Evolutionary conservation across 179 eudicot species (phyloP).

Genomic region (Carnegiea gigantea): DNA sequence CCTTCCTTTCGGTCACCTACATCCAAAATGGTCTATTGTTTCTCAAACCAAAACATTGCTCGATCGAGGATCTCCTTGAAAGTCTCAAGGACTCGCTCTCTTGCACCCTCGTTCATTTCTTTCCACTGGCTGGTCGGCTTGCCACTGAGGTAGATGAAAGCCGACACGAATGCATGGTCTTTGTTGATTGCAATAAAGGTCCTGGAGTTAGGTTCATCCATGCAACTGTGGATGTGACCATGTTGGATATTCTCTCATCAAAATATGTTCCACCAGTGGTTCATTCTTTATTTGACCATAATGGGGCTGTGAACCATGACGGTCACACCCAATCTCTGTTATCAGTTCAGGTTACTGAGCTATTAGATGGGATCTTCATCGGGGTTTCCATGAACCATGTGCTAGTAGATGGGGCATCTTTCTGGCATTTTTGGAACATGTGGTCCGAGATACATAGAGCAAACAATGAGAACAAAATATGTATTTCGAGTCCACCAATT

Average conservation of each 20-base stretch:
- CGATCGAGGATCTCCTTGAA: background rate
- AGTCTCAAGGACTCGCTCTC: conserved; percentile 1
- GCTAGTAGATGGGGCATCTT: conserved; percentile 34
- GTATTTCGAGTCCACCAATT: background rate
- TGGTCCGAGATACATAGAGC: conserved; percentile 18
- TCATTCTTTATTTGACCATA: background rate
- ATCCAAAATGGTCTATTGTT: background rate
- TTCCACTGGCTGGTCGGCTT: background rate
- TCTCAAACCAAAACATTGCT: background rate
- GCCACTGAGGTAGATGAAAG: background rate
- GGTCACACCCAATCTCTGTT: conserved; percentile 21
- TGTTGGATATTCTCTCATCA: background rate
- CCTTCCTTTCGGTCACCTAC: background rate
- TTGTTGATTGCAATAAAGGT: background rate
- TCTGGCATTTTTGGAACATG: conserved; percentile 34
- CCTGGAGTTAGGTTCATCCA: background rate
- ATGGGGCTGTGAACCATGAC: conserved; percentile 16
- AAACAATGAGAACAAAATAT: conserved; percentile 10
- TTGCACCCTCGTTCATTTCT: background rate
- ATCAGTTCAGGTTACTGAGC: conserved; percentile 35
- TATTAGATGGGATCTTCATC: conserved; percentile 40
- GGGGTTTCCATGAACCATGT: conserved; percentile 36
- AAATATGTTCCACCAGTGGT: background rate
- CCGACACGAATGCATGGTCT: background rate
- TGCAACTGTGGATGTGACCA: background rate